These are phyloP conservation scores for Talaromyces sp. DNA, from an alignment of 2,329 filamentous ascomycete genomes.

Conservation along the genomic window DNA sequence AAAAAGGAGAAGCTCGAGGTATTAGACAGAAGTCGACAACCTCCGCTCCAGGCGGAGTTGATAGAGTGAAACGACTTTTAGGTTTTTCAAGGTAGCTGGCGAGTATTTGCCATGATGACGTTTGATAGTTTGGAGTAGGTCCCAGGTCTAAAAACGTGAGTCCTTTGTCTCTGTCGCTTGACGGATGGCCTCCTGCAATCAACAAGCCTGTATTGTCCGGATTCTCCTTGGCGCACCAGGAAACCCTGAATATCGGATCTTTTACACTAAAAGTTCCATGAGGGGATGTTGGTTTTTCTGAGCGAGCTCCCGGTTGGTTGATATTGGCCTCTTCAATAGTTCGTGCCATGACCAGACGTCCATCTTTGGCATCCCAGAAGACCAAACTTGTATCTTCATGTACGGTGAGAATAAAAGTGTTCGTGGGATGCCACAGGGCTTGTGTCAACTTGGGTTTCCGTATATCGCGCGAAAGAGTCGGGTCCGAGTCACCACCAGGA, in stretches of 20 bases:
- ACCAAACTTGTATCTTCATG: slow-evolving; percentile 91
- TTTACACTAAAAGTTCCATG: slow-evolving; percentile 59
- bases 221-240: slow-evolving; percentile 93
- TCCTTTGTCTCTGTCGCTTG: slow-evolving; percentile 67
- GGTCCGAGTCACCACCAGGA: slow-evolving; percentile 72
- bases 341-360: slow-evolving; percentile 76
- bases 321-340: slow-evolving; percentile 74
- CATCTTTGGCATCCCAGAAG: slow-evolving; percentile 92
- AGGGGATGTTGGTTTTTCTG: slow-evolving; percentile 42
- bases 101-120: slow-evolving; percentile 83
- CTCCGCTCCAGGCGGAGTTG: slow-evolving; percentile 73
- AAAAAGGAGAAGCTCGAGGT: slow-evolving; percentile 79
- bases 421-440: slow-evolving; percentile 91
- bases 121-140: slow-evolving; percentile 83
- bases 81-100: slow-evolving; percentile 74
- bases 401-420: slow-evolving; percentile 80
- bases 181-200: slow-evolving; percentile 74
- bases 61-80: slow-evolving; percentile 68
- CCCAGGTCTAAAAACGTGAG: slow-evolving; percentile 89
- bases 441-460: slow-evolving; percentile 75
- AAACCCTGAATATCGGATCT: slow-evolving; percentile 73
- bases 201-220: slow-evolving; percentile 89
- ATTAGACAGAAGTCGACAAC: slow-evolving; percentile 79
- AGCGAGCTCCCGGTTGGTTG: slow-evolving; percentile 60
- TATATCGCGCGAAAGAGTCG: slow-evolving; percentile 58